Percentiles rank a stretch among this genome's conserved stretches.
phyloP scores from a whole-genome alignment of 495 filamentous ascomycete genomes.

The Podospora sp. region DNA sequence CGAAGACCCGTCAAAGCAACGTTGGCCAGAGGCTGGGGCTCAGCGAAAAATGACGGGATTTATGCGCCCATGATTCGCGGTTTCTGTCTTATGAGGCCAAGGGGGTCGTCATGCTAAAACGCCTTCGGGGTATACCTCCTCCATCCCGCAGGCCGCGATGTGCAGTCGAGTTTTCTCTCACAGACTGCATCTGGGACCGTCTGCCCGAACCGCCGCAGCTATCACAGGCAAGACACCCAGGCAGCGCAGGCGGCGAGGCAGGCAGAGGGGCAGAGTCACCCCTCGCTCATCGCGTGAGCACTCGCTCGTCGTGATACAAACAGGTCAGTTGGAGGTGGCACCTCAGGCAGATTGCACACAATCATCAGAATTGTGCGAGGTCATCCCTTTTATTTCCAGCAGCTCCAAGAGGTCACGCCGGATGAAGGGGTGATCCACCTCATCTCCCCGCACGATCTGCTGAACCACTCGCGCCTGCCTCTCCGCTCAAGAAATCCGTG shows the following conservation, averaged over 20 bases:
- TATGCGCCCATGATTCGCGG: slow-evolving; percentile 21
- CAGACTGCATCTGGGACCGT: background rate
- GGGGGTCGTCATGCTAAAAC: slow-evolving; percentile 18
- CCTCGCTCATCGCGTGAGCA: background rate
- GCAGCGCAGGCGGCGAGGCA: background rate
- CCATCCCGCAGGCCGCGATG: slow-evolving; percentile 10
- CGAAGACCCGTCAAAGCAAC: background rate
- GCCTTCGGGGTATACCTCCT: background rate
- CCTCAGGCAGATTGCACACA: slow-evolving; percentile 19
- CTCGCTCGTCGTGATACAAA: background rate
- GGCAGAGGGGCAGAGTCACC: background rate
- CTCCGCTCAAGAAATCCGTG: background rate
- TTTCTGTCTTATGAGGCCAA: slow-evolving; percentile 11
- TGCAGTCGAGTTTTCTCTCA: slow-evolving; percentile 12
- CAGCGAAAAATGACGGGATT: background rate
- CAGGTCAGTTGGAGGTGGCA: background rate
- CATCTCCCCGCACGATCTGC: slow-evolving; percentile 21
- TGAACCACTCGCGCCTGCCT: slow-evolving; percentile 8
- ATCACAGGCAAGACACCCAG: background rate
- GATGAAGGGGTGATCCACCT: slow-evolving; percentile 16
- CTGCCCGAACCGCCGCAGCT: background rate
- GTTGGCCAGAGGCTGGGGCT: background rate
- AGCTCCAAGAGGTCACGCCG: background rate
- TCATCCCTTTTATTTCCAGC: background rate
- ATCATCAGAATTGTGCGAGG: background rate